phyloP scores from a whole-genome alignment of 2,329 filamentous ascomycete species.

The Aspergillus candidus region DNA sequence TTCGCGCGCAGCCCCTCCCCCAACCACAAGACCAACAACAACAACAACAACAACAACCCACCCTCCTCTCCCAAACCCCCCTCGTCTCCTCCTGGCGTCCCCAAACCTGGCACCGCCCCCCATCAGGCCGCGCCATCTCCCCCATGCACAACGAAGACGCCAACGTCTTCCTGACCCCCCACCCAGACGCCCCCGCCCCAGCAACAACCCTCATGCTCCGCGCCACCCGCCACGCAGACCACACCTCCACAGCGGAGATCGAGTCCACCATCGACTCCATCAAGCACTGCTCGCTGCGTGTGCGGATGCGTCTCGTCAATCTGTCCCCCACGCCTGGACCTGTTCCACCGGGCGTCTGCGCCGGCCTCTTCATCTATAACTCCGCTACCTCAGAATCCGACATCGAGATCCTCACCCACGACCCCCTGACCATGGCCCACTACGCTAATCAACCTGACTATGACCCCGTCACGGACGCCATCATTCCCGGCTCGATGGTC shows the following conservation, averaged over 20 bases:
- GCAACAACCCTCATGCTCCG: constrained; percentile 44
- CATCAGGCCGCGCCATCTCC: constrained; percentile 33
- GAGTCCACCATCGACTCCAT: constrained; percentile 42
- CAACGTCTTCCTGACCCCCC: constrained; percentile 42
- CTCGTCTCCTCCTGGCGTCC: constrained; percentile 37
- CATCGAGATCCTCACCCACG: constrained; percentile 49
- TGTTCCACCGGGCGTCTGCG: constrained; percentile 39
- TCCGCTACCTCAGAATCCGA: constrained; percentile 46
- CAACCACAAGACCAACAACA: constrained; percentile 2
- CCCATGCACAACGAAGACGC: constrained; percentile 42
- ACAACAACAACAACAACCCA: background rate
- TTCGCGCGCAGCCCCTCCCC: background rate
- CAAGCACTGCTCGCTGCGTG: constrained; percentile 44
- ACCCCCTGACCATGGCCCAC: constrained; percentile 38
- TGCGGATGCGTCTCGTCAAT: constrained; percentile 34
- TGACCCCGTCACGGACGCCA: constrained; percentile 26
- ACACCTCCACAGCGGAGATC: constrained; percentile 46
- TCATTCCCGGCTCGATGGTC: constrained; percentile 27
- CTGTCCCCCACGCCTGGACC: background rate
- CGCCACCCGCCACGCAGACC: constrained; percentile 37
- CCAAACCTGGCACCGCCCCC: constrained; percentile 42
- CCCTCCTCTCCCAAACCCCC: constrained; percentile 23
- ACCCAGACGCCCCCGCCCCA: constrained; percentile 11
- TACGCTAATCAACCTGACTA: constrained; percentile 42
- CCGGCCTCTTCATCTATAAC: constrained; percentile 48